Percentiles rank a stretch among this genome's conserved stretches.
Evolutionary conservation across 75 land plant genomes (phyloP).

Genomic region (Larix kaempferi): DNA sequence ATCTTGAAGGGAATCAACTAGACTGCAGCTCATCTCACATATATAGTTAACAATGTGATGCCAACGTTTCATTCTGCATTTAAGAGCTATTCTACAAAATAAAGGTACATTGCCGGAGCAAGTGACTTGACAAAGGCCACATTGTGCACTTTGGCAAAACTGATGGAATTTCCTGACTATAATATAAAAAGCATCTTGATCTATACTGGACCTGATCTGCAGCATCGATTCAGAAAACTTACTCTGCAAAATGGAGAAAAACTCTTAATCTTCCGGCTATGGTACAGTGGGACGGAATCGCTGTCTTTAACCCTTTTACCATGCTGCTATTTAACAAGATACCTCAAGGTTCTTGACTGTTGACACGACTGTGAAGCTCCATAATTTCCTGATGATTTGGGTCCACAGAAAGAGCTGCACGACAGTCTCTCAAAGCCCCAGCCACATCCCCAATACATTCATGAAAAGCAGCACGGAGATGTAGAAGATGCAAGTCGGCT

Average conservation of each 20-base stretch:
- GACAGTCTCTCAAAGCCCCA: slow-evolving; percentile 80
- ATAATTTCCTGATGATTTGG: slow-evolving; percentile 89
- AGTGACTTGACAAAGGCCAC: too few species aligned
- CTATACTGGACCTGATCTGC: neutral
- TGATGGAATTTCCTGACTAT: neutral
- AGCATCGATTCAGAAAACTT: slow-evolving; percentile 1
- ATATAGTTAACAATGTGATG: too few species aligned
- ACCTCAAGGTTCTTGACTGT: slow-evolving; percentile 75
- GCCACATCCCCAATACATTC: slow-evolving; percentile 73
- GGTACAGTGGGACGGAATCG: neutral
- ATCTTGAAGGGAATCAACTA: too few species aligned
- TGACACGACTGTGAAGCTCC: slow-evolving; percentile 77
- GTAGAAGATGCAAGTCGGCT: slow-evolving; percentile 87
- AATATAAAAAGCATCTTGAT: neutral
- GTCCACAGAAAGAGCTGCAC: slow-evolving; percentile 94
- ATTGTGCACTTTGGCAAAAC: neutral
- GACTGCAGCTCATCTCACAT: too few species aligned
- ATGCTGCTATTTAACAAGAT: slow-evolving; percentile 6
- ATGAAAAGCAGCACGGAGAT: slow-evolving; percentile 91
- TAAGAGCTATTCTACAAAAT: too few species aligned
- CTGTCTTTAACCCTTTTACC: slow-evolving; percentile 4
- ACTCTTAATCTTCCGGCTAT: neutral
- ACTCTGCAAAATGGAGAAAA: neutral
- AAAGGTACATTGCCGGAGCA: too few species aligned
- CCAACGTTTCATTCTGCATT: too few species aligned